A percentile compares a stretch with the other conserved stretches of the same genome.
These are phyloP conservation scores for Populus alba DNA, from an alignment of 345 rosid species.

Conservation along the genomic window DNA sequence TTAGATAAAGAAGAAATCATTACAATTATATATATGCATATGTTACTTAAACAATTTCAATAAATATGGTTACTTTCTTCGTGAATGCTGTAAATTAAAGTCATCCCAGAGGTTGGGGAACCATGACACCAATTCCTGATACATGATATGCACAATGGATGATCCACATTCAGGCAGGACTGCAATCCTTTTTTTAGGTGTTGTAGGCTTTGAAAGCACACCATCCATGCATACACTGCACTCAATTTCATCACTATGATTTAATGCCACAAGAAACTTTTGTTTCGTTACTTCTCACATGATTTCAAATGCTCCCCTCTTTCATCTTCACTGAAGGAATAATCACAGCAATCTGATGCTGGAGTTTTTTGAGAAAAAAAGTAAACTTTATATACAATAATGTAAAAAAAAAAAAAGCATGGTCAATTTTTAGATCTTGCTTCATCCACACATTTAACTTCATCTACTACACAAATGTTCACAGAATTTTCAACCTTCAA, in stretches of 20 bases:
- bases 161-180: conserved; percentile 75
- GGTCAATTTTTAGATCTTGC: no score
- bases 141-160: conserved; percentile 78
- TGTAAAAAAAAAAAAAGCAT: no score
- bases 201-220: conserved; percentile 54
- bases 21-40: no score
- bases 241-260: conserved; percentile 52
- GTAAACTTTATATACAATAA: no score
- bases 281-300: conserved; percentile 51
- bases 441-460: no score
- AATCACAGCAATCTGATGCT: no score
- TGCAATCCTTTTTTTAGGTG: conserved; percentile 62
- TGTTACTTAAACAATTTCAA: no score
- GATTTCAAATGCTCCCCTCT: conserved; percentile 60
- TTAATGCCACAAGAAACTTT: conserved; percentile 50
- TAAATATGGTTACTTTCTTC: no score
- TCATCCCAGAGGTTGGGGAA: conserved; percentile 73
- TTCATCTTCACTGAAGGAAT: conserved; percentile 66
- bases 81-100: conserved; percentile 23
- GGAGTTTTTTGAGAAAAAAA: no score
- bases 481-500: no score
- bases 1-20: no score
- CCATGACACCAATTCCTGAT: conserved; percentile 67
- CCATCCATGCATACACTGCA: conserved; percentile 67
- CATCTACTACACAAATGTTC: no score